Conservation (phyloP, 75 land plant species). For the Picea glauca region DNA sequence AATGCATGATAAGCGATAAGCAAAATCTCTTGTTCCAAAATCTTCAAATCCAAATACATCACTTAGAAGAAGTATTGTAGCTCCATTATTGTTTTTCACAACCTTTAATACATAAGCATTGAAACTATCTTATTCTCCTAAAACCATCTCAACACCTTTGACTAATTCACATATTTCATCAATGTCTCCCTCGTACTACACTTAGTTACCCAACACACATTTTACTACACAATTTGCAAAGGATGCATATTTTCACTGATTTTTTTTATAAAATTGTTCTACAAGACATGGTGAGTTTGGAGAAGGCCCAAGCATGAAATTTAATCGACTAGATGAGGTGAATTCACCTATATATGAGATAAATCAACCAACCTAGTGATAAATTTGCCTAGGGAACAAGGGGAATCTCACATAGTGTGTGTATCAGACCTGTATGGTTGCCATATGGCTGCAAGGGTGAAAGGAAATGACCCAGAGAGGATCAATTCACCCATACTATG, state of each 20-base stretch:
- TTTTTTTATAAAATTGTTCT: neutral
- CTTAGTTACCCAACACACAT: constrained; percentile 16
- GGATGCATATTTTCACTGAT: neutral
- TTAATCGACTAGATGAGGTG: too few species aligned
- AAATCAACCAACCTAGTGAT: too few species aligned
- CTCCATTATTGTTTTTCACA: constrained; percentile 90
- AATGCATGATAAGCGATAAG: constrained; percentile 82
- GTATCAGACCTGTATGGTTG: too few species aligned
- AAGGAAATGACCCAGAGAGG: too few species aligned
- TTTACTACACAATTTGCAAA: neutral
- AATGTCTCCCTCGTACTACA: constrained; percentile 21
- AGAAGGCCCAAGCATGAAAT: too few species aligned
- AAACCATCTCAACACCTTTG: constrained; percentile 57
- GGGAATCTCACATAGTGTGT: too few species aligned
- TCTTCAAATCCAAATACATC: constrained; percentile 78
- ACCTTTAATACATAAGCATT: constrained; percentile 68
- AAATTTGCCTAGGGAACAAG: too few species aligned
- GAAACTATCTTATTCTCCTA: constrained; percentile 71
- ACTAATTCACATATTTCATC: constrained; percentile 89
- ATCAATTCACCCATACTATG: too few species aligned
- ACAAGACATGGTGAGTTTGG: neutral
- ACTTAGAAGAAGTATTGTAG: constrained; percentile 66
- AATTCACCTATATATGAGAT: too few species aligned
- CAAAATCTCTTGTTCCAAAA: constrained; percentile 78
- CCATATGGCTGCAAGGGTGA: too few species aligned